phyloP scores from a whole-genome alignment of 202 grass and related monocot species.

The Musa balbisiana region DNA sequence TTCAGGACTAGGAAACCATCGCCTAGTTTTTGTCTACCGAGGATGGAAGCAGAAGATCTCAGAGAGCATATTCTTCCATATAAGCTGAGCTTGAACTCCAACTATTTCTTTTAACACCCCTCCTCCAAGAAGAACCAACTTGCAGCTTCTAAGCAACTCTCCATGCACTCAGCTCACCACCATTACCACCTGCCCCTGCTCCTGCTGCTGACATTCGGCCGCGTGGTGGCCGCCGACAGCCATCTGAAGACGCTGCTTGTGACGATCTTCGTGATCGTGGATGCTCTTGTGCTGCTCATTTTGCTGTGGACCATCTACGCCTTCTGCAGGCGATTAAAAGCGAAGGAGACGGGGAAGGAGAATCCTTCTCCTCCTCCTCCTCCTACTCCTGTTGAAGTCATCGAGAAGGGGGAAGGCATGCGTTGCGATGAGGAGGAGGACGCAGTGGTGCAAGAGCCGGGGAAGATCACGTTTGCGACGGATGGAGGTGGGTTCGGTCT shows the following conservation, averaged over 20 bases:
- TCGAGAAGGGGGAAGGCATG: neutral
- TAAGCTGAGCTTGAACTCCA: neutral
- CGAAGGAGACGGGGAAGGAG: neutral
- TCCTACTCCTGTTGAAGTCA: too few relatives aligned
- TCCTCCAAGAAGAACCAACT: neutral
- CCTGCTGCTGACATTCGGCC: neutral
- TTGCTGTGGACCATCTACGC: neutral
- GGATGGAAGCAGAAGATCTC: too few relatives aligned
- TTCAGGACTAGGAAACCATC: too few relatives aligned
- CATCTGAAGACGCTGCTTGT: neutral
- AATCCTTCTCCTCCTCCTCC: neutral
- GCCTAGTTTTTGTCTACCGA: too few relatives aligned
- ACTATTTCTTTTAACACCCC: conserved; percentile 10
- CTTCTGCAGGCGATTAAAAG: neutral
- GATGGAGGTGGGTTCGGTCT: neutral
- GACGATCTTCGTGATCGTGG: neutral
- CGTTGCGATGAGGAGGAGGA: neutral
- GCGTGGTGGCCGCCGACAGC: neutral
- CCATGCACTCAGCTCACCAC: neutral
- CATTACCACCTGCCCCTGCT: neutral
- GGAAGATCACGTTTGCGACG: conserved; percentile 12
- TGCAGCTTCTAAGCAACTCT: neutral
- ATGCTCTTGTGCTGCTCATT: neutral
- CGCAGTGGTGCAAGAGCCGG: neutral
- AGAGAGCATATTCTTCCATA: neutral